Conservation (phyloP, 177 flowering plant genomes). For the Vitis hybrid region DNA sequence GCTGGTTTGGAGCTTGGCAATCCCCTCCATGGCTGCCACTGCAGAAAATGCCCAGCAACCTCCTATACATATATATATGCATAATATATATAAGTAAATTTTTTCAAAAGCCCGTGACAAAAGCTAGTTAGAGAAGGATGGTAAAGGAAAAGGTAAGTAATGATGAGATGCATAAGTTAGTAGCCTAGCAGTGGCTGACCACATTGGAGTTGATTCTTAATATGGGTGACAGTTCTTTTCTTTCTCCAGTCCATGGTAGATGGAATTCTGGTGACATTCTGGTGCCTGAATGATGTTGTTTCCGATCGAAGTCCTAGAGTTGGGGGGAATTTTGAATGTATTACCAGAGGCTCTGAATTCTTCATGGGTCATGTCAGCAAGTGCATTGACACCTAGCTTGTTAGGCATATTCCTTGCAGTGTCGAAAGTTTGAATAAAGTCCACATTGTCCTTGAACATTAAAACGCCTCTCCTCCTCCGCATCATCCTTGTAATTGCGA, state of each 20-base stretch:
- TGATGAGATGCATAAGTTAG: not conserved
- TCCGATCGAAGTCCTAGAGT: not conserved
- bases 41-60: constrained; percentile 41
- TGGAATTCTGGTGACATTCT: constrained; percentile 32
- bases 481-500: constrained; percentile 29
- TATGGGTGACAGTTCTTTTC: constrained; percentile 46
- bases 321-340: constrained; percentile 26
- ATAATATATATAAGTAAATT: no score
- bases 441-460: constrained; percentile 44
- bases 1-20: constrained; percentile 21
- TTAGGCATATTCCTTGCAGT: constrained; percentile 13
- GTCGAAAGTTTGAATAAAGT: constrained; percentile 31
- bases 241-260: constrained; percentile 46
- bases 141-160: not conserved
- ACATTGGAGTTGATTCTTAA: constrained; percentile 53
- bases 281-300: constrained; percentile 26
- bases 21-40: constrained; percentile 32
- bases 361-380: constrained; percentile 51
- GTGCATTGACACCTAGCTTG: constrained; percentile 37
- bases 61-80: constrained; percentile 4
- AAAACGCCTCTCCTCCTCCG: constrained; percentile 38
- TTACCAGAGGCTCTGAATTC: constrained; percentile 42
- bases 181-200: constrained; percentile 21
- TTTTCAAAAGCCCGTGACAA: no score
- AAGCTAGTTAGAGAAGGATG: no score